Base-by-base conservation (phyloP, 345 rosid species). In the Arabis hirsuta region DNA sequence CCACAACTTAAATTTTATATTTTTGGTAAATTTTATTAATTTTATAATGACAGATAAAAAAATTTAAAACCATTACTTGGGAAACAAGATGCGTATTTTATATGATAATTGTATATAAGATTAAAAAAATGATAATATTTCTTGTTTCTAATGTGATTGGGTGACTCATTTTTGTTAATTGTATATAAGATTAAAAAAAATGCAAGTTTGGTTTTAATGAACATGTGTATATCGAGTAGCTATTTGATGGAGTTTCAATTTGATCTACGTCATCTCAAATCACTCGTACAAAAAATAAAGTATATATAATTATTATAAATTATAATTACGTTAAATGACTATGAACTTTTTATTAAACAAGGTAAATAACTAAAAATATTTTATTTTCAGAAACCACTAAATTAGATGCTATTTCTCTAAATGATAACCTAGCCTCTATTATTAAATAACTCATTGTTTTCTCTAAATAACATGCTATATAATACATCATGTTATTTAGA, bases 221-320 rank as follows among this genome's bases (percentile, higher is more conserved):
- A 46, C 32, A 32, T 43, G 22, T 71, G 24, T 52, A 22, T 16
- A 24, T 38, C 12, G 20, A 70, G 58, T 52, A 70, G 31, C 3
- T 24, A 39, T 42, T 13, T 13, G 47, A n/a, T 38, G 43, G 22
- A 55, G 12, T 11, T 45, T 45, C 48, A 34, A 3, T 36, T 10
- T 64, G 27, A 39, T 56, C 12, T 38, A 55, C 43, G 26, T 73
- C 10, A 63, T 63, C 29, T 34, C 10, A 8, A 36, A 36, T 12
- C 63, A 0, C 34, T 62, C 31, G 69, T 55, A 64, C 77, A 64
- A 16, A 55, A 46, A 64, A 43, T 71, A 60, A 64, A 32, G 70
- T 72, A 54, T 27, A 9, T 16, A 8, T 12, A 38, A 31, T 2
- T 71, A 36, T 8, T 24, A 13, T 27, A 4, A 4, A 36, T 8